Evolutionary conservation across 169 alveolate genomes (phyloP).

Genomic region (Plasmodium vivax): DNA sequence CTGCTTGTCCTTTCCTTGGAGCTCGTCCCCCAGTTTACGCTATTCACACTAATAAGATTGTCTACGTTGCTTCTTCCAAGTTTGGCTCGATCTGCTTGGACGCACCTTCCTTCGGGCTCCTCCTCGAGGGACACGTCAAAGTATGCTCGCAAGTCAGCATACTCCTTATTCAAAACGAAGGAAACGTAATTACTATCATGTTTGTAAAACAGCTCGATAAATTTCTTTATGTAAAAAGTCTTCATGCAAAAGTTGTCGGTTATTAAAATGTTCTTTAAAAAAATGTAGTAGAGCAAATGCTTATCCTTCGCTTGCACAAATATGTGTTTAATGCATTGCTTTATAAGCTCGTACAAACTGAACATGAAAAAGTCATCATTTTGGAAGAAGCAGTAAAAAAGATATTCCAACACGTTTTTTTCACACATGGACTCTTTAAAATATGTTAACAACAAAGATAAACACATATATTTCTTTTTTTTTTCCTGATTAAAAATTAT

Average conservation of each 20-base stretch:
- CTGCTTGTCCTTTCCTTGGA: background rate
- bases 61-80: background rate
- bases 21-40: background rate
- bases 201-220: slow-evolving; percentile 63
- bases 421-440: slow-evolving; percentile 72
- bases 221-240: slow-evolving; percentile 60
- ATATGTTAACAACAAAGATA: slow-evolving; percentile 56
- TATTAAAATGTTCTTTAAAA: slow-evolving; percentile 59
- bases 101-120: background rate
- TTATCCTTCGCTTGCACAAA: slow-evolving; percentile 44
- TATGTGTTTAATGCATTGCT: slow-evolving; percentile 64
- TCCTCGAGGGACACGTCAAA: slow-evolving; percentile 1
- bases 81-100: background rate
- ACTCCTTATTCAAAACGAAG: slow-evolving; percentile 61
- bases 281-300: slow-evolving; percentile 50
- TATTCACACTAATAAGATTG: background rate
- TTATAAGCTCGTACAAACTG: slow-evolving; percentile 57
- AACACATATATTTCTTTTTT: slow-evolving; percentile 54
- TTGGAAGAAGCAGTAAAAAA: slow-evolving; percentile 61
- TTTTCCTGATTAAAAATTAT: slow-evolving; percentile 73
- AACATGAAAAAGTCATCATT: slow-evolving; percentile 60
- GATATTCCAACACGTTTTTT: slow-evolving; percentile 57
- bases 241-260: slow-evolving; percentile 36
- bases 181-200: slow-evolving; percentile 50
- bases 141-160: slow-evolving; percentile 26